Percentiles rank a stretch among this genome's conserved stretches.
These are phyloP conservation scores for Leptographium procerum DNA, from an alignment of 2,329 filamentous ascomycete species.

Conservation along the genomic window DNA sequence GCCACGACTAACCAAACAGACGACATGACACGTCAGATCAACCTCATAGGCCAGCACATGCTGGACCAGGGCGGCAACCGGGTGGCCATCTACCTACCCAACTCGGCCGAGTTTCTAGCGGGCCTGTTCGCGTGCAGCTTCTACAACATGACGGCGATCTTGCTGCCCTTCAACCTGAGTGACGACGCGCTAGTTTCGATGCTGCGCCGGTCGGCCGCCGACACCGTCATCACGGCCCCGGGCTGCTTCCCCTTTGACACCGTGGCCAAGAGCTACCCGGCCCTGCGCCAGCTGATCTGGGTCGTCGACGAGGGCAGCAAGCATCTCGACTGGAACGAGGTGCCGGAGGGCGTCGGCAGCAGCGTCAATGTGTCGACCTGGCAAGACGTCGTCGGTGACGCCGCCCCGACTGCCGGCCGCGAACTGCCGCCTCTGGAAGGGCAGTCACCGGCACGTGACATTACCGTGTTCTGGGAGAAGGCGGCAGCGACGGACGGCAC, in stretches of 20 bases:
- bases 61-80: conserved; percentile 60
- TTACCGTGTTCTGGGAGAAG: conserved; percentile 57
- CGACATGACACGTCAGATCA: conserved; percentile 75
- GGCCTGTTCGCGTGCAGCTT: conserved; percentile 83
- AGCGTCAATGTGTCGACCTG: conserved; percentile 78
- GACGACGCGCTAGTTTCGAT: conserved; percentile 59
- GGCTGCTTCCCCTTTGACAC: conserved; percentile 75
- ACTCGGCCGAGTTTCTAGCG: conserved; percentile 79
- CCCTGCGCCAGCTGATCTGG: conserved; percentile 74
- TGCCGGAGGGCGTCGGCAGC: conserved; percentile 64
- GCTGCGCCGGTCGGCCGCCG: conserved; percentile 61
- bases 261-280: conserved; percentile 52
- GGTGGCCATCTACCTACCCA: conserved; percentile 83
- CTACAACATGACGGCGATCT: conserved; percentile 72
- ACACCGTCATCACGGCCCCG: conserved; percentile 73
- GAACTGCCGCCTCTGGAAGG: conserved; percentile 55
- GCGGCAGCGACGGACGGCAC: conserved; percentile 18
- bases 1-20: too few relatives aligned
- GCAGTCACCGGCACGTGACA: conserved; percentile 38
- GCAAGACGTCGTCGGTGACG: conserved; percentile 76
- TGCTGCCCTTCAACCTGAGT: conserved; percentile 73
- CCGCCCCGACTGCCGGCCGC: conserved; percentile 42
- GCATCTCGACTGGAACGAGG: conserved; percentile 92
- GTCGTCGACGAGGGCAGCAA: conserved; percentile 82
- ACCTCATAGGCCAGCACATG: conserved; percentile 69